These are phyloP conservation scores for Podaxis rugospora DNA, from an alignment of 768 basidiomycete genomes.

Conservation along the genomic window DNA sequence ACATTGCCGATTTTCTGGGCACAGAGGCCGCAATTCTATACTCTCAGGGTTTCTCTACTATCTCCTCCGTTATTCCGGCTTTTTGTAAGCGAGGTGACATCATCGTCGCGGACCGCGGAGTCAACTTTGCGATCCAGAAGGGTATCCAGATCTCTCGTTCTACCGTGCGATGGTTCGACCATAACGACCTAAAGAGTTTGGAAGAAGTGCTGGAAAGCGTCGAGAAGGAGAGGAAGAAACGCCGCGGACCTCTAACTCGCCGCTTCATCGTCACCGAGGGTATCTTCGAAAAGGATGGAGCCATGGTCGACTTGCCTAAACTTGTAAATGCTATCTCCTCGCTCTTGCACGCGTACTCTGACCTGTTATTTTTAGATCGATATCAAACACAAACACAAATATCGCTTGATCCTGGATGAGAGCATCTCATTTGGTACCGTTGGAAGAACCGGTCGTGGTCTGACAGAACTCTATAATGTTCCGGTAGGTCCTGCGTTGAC, in stretches of 20 bases:
- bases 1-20: slow-evolving; percentile 88
- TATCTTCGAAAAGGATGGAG: slow-evolving; percentile 92
- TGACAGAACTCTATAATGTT: slow-evolving; percentile 93
- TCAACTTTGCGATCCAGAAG: slow-evolving; percentile 94
- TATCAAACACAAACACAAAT: slow-evolving; percentile 93
- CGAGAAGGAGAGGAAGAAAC: slow-evolving; percentile 87
- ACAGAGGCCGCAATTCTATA: slow-evolving; percentile 89
- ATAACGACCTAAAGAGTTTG: slow-evolving; percentile 88
- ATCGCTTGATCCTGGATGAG: slow-evolving; percentile 92
- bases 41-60: slow-evolving; percentile 88
- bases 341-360: neutral
- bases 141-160: slow-evolving; percentile 92
- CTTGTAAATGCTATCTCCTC: slow-evolving; percentile 52
- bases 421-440: slow-evolving; percentile 90
- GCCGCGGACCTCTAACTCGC: slow-evolving; percentile 75
- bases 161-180: slow-evolving; percentile 93
- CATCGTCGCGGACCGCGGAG: slow-evolving; percentile 96
- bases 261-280: slow-evolving; percentile 97
- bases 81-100: slow-evolving; percentile 98
- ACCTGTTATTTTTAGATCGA: slow-evolving; percentile 58
- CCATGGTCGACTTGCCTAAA: slow-evolving; percentile 88
- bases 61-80: slow-evolving; percentile 92
- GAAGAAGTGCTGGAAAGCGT: slow-evolving; percentile 82
- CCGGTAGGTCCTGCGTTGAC: slow-evolving; percentile 49
- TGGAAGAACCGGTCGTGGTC: slow-evolving; percentile 88